phyloP scores from a whole-genome alignment of 2,329 filamentous ascomycete species.

The Myriosclerotinia curreyana region DNA sequence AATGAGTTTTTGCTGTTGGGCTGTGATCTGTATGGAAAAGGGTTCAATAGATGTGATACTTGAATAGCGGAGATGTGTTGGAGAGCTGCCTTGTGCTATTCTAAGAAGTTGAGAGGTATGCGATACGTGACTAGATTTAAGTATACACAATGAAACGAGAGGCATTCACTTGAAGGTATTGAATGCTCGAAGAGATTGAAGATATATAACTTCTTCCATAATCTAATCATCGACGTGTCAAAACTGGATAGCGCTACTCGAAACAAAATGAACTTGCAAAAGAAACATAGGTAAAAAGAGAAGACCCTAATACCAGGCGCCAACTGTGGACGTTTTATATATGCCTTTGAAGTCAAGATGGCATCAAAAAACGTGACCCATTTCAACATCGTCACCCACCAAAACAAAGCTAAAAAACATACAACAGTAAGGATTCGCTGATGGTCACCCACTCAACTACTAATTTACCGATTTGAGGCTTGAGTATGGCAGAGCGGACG shows the following conservation, averaged over 20 bases:
- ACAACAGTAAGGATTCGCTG: slow-evolving; percentile 21
- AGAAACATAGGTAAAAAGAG: too few relatives aligned
- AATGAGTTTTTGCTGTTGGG: not conserved
- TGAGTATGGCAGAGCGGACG: slow-evolving; percentile 21
- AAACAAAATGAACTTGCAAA: too few relatives aligned
- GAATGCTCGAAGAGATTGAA: not conserved
- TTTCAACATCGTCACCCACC: slow-evolving; percentile 9
- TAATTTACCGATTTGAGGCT: slow-evolving; percentile 19
- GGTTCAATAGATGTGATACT: not conserved
- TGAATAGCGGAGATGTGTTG: too few relatives aligned
- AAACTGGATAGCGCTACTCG: not conserved
- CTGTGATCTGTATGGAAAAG: not conserved
- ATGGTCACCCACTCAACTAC: slow-evolving; percentile 22
- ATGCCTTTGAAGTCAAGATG: not conserved
- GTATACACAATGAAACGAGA: not conserved
- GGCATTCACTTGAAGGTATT: not conserved
- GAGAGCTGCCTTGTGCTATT: not conserved
- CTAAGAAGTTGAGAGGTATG: too few relatives aligned
- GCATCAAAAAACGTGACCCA: not conserved
- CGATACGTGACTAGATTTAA: not conserved
- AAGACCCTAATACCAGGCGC: not conserved
- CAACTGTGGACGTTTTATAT: too few relatives aligned
- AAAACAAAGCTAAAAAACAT: slow-evolving; percentile 12
- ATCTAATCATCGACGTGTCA: not conserved
- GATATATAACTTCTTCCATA: not conserved